These are phyloP conservation scores for Monilinia polystroma DNA, from an alignment of 2,329 filamentous ascomycete species.

Conservation along the genomic window DNA sequence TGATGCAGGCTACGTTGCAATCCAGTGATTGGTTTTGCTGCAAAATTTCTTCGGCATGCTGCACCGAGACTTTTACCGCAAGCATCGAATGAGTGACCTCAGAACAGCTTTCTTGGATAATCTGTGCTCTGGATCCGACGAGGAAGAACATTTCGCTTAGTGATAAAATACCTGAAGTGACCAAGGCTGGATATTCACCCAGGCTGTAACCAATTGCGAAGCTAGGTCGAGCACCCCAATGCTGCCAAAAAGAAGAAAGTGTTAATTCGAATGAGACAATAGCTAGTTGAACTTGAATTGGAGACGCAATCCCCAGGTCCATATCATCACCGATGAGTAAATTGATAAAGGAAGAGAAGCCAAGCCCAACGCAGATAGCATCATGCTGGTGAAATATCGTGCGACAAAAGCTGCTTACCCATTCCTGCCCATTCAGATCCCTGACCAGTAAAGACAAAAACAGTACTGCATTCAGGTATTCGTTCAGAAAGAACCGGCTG, in stretches of 20 bases:
- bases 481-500: neutral
- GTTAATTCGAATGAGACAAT: constrained; percentile 32
- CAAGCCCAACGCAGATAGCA: constrained; percentile 29
- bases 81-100: constrained; percentile 66
- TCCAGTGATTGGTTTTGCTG: neutral
- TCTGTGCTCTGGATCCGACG: constrained; percentile 63
- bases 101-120: constrained; percentile 63
- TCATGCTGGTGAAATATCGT: neutral
- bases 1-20: neutral
- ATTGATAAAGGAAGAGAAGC: constrained; percentile 35
- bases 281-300: constrained; percentile 2
- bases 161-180: constrained; percentile 69
- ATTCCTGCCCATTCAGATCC: constrained; percentile 7
- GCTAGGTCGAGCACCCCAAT: constrained; percentile 54
- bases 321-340: constrained; percentile 42
- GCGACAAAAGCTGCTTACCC: constrained; percentile 12
- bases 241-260: constrained; percentile 53
- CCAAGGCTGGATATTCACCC: constrained; percentile 71
- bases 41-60: constrained; percentile 62
- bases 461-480: neutral
- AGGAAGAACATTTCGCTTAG: constrained; percentile 69
- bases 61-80: constrained; percentile 45
- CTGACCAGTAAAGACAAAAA: constrained; percentile 19
- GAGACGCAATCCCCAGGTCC: neutral
- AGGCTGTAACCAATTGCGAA: constrained; percentile 62